Evolutionary conservation across 176 grass and related monocot genomes (phyloP), one percentile per base, ranked within the genome.

Genomic region (Puccinellia tenuiflora): DNA sequence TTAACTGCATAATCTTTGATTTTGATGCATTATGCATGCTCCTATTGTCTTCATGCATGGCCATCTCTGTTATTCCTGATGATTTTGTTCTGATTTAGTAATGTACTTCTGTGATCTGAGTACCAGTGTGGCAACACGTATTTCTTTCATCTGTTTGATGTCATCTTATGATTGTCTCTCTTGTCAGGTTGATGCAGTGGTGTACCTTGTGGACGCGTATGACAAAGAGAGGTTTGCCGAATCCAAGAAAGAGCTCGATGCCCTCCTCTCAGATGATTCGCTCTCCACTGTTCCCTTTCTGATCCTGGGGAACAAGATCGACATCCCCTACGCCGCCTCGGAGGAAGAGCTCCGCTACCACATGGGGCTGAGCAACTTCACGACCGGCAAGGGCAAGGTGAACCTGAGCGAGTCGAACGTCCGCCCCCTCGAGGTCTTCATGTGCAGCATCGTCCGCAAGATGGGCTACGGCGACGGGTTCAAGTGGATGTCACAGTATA

Each of bases 401-500:
- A 87, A 63, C 88, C 79, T 97, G 21, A 53, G 34, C 1, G 91
- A 89, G 1, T 96, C 91, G 22, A 91, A 93, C 0, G 87, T 97
- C 14, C 88, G 94, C 34, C 94, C 94, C 14, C 62, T 97, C 1
- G 94, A 97, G 65, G 89, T 97, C 37, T 97, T 97, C 89, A 97
- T 97, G 94, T 97, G 94, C 87, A 91, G 91, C 54, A 78, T 97
- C 6, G 94, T 97, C 18, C 81, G 91, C 45, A 97, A 97, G 88
- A 97, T 97, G 94, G 91, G 94, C 10, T 97, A 97, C 0, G 89
- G 94, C 0, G 94, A 97, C 0, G 94, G 91, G 12, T 97, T 97
- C 82, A 97, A 90, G 81, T 97, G 94, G 94, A 21, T 97, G 73
- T 93, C 91, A 0, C 94, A 93, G 78, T 97, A 97, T 72, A 93